Evolutionary conservation across 2,329 filamentous ascomycete genomes (phyloP).

Genomic region (Pseudopithomyces maydicus): DNA sequence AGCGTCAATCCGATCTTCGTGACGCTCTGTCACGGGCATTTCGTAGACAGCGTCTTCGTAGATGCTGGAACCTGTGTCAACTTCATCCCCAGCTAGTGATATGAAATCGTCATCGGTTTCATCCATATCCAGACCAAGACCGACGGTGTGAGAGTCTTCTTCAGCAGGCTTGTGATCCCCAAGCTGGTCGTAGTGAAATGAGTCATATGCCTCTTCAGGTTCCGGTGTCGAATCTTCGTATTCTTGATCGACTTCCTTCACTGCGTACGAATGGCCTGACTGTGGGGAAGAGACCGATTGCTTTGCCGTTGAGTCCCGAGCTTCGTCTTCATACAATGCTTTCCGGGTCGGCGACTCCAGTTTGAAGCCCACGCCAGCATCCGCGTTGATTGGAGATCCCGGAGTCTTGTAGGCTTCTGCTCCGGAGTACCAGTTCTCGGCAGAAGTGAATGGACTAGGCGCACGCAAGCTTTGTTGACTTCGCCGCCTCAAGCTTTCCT

Average conservation of each 20-base stretch:
- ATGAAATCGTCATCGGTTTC: conserved; percentile 48
- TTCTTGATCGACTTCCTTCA: neutral
- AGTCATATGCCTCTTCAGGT: conserved; percentile 31
- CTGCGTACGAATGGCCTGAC: conserved; percentile 1
- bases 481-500: conserved; percentile 76
- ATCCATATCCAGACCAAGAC: neutral
- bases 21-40: conserved; percentile 58
- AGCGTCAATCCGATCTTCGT: conserved; percentile 91
- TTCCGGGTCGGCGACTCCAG: conserved; percentile 29
- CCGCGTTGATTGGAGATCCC: conserved; percentile 27
- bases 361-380: conserved; percentile 37
- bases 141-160: conserved; percentile 15
- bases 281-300: conserved; percentile 4
- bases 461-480: conserved; percentile 77
- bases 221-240: conserved; percentile 7
- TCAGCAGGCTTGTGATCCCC: conserved; percentile 40
- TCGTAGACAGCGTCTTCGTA: conserved; percentile 53
- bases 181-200: conserved; percentile 22
- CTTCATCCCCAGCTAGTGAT: conserved; percentile 36
- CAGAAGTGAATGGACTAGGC: conserved; percentile 78
- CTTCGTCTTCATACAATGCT: conserved; percentile 25
- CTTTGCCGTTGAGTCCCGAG: conserved; percentile 13
- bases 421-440: conserved; percentile 62
- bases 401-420: conserved; percentile 35
- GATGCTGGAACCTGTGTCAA: conserved; percentile 39